Conservation (phyloP, 2,329 filamentous ascomycete species). For the Penicillium sp. region DNA sequence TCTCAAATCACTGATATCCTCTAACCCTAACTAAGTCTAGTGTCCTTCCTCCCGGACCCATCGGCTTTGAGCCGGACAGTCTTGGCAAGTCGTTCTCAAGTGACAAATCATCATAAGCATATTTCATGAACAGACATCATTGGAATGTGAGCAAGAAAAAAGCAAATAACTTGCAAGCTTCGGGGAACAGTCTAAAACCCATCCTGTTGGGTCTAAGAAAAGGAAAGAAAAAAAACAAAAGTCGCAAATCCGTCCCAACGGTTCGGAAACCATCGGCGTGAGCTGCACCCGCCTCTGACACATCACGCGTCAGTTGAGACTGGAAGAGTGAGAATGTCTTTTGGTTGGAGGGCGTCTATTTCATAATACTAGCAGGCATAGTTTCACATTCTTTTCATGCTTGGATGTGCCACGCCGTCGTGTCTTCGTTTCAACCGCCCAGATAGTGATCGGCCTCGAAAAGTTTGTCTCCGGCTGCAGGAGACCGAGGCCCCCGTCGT, state of each 20-base stretch:
- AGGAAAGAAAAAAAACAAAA: not conserved
- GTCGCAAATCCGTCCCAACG: slow-evolving; percentile 4
- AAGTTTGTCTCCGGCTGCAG: slow-evolving; percentile 7
- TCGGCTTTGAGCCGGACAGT: not conserved
- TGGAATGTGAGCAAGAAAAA: not conserved
- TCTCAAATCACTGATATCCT: not conserved
- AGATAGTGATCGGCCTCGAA: slow-evolving; percentile 8
- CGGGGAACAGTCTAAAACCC: slow-evolving; percentile 1
- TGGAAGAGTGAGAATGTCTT: slow-evolving; percentile 9
- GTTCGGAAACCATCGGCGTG: slow-evolving; percentile 6
- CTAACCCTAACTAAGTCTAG: not conserved
- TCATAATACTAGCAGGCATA: not conserved
- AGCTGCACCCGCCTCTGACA: slow-evolving; percentile 23
- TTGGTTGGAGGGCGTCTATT: slow-evolving; percentile 7
- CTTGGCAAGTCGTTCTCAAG: not conserved
- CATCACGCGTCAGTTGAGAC: slow-evolving; percentile 32
- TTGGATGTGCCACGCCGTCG: not conserved
- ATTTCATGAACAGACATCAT: not conserved
- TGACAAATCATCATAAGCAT: not conserved
- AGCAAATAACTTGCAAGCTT: not conserved
- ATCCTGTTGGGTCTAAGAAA: not conserved
- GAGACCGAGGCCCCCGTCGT: not conserved
- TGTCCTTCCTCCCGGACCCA: not conserved
- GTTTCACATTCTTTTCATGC: slow-evolving; percentile 3
- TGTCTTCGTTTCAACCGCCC: slow-evolving; percentile 6